phyloP scores from a whole-genome alignment of 2,329 filamentous ascomycete species.

The Diaporthe batatas region DNA sequence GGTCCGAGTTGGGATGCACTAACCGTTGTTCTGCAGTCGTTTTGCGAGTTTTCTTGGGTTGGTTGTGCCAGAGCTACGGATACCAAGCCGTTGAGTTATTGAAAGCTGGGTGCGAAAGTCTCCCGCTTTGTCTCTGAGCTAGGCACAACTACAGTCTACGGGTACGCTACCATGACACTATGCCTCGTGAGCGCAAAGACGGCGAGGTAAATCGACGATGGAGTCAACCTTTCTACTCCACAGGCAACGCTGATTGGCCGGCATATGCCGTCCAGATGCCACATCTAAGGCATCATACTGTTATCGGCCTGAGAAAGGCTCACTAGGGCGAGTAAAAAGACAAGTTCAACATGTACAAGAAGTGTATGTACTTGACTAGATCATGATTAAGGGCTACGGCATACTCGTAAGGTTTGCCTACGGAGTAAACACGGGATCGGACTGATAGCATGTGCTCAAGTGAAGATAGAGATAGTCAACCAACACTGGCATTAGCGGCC shows the following conservation, averaged over 20 bases:
- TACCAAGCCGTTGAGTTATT: slow-evolving; percentile 13
- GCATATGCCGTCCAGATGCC: background rate
- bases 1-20: background rate
- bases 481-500: background rate
- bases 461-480: background rate
- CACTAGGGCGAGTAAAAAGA: too few species aligned
- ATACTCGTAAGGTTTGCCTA: background rate
- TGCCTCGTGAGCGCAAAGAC: background rate
- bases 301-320: background rate
- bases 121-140: background rate
- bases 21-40: background rate
- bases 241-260: background rate
- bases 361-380: background rate
- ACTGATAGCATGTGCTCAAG: background rate
- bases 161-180: background rate
- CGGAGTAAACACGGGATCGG: background rate
- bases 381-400: background rate
- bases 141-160: background rate
- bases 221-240: too few species aligned
- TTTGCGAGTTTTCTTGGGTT: background rate
- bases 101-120: background rate
- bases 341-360: background rate
- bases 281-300: background rate
- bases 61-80: background rate
- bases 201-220: background rate